Percentiles rank a stretch among this genome's conserved stretches.
Evolutionary conservation across 495 filamentous ascomycete genomes (phyloP).

Genomic region (Ramalina intermedia): DNA sequence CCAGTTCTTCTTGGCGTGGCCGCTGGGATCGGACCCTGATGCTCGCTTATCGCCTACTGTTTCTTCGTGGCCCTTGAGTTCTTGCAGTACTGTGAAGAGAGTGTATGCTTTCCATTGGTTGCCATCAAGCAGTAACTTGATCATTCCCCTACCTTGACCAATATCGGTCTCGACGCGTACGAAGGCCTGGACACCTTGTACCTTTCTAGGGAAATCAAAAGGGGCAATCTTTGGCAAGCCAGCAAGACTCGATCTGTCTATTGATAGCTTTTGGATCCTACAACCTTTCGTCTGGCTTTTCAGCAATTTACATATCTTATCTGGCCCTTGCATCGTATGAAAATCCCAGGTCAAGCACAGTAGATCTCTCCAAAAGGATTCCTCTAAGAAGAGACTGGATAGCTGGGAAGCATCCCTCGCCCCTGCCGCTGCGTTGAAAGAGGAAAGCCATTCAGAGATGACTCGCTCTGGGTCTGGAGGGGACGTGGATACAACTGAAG

Average conservation of each 20-base stretch:
- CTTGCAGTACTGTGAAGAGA: slow-evolving; percentile 33
- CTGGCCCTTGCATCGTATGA: slow-evolving; percentile 31
- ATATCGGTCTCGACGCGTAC: slow-evolving; percentile 25
- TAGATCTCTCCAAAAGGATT: slow-evolving; percentile 42
- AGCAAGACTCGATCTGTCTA: slow-evolving; percentile 23
- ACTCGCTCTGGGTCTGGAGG: not conserved
- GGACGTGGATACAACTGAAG: not conserved
- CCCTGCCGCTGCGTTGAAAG: slow-evolving; percentile 5
- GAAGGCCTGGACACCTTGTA: slow-evolving; percentile 30
- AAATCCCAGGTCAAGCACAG: slow-evolving; percentile 39
- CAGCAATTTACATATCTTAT: slow-evolving; percentile 30
- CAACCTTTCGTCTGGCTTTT: slow-evolving; percentile 13
- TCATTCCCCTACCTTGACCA: slow-evolving; percentile 34
- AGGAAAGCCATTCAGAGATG: slow-evolving; percentile 1
- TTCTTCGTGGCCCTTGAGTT: slow-evolving; percentile 29
- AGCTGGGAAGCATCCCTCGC: slow-evolving; percentile 9
- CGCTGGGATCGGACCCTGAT: slow-evolving; percentile 31
- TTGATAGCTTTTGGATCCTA: slow-evolving; percentile 20
- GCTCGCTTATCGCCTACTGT: slow-evolving; percentile 21
- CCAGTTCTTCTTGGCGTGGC: slow-evolving; percentile 38
- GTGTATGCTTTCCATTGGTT: slow-evolving; percentile 40
- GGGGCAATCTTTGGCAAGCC: slow-evolving; percentile 22
- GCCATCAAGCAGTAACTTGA: slow-evolving; percentile 23
- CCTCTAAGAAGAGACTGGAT: slow-evolving; percentile 31
- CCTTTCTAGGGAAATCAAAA: slow-evolving; percentile 14